Conservation (phyloP, 805 yeast genomes). For the Sungouiella blattae region DNA sequence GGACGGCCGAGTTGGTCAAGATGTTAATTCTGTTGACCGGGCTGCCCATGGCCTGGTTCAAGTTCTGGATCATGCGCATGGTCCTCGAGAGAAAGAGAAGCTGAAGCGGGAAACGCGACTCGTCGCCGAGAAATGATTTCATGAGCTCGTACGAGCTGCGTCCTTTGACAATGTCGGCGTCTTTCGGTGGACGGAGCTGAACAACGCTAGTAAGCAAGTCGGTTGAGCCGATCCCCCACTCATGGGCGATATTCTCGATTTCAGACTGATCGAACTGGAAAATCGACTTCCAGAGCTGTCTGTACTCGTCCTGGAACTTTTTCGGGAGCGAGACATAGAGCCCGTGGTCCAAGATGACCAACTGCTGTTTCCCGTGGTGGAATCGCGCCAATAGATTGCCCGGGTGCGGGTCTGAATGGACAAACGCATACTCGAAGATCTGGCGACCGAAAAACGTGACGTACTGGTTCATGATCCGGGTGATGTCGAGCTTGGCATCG, state of each 20-base stretch:
- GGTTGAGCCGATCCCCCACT: slow-evolving; percentile 70
- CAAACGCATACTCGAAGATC: slow-evolving; percentile 62
- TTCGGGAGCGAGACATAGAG: slow-evolving; percentile 55
- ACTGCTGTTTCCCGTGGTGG: slow-evolving; percentile 42
- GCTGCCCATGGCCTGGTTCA: slow-evolving; percentile 62
- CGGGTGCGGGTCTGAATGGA: slow-evolving; percentile 80
- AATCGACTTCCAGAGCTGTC: slow-evolving; percentile 60
- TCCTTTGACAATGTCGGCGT: slow-evolving; percentile 29
- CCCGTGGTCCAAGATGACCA: slow-evolving; percentile 75
- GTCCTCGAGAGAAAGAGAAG: slow-evolving; percentile 64
- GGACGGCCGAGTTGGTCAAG: slow-evolving; percentile 53
- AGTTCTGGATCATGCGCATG: slow-evolving; percentile 70
- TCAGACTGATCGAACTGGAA: slow-evolving; percentile 50
- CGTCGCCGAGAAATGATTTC: slow-evolving; percentile 55
- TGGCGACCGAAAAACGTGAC: slow-evolving; percentile 52
- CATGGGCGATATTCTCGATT: slow-evolving; percentile 44
- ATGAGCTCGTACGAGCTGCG: slow-evolving; percentile 39
- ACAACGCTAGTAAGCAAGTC: slow-evolving; percentile 60
- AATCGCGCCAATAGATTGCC: slow-evolving; percentile 65
- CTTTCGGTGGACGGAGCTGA: slow-evolving; percentile 41
- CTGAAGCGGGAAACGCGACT: slow-evolving; percentile 63
- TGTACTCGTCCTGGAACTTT: slow-evolving; percentile 52
- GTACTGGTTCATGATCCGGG: slow-evolving; percentile 47
- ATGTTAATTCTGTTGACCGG: slow-evolving; percentile 72
- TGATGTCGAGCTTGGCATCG: slow-evolving; percentile 35